These are phyloP conservation scores for Phyllosticta ampelicida DNA, from an alignment of 2,329 filamentous ascomycete species.

Conservation along the genomic window DNA sequence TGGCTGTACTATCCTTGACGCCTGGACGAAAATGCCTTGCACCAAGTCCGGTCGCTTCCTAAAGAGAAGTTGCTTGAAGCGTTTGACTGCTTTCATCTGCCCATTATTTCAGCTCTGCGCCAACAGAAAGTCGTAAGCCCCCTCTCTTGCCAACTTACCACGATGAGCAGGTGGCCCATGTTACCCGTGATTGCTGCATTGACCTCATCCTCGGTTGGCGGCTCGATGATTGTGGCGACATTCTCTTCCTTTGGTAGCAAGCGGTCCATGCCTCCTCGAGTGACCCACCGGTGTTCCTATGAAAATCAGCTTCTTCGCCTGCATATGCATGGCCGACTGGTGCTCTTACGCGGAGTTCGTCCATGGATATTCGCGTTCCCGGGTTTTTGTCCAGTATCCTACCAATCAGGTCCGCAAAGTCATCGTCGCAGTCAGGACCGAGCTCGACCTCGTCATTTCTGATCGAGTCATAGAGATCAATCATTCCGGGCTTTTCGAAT, in stretches of 20 bases:
- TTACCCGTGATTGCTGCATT: conserved; percentile 83
- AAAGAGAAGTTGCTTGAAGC: conserved; percentile 68
- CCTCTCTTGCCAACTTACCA: conserved; percentile 41
- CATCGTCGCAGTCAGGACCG: conserved; percentile 51
- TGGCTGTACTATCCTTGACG: conserved; percentile 47
- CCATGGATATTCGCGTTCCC: conserved; percentile 70
- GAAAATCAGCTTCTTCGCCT: not conserved
- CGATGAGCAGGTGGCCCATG: conserved; percentile 74
- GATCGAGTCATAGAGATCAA: conserved; percentile 87
- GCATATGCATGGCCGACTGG: not conserved
- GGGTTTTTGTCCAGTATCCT: conserved; percentile 78
- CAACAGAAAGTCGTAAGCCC: not conserved
- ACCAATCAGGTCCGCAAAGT: conserved; percentile 64
- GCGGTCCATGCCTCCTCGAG: conserved; percentile 63
- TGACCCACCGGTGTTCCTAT: conserved; percentile 90
- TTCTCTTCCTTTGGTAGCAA: conserved; percentile 78
- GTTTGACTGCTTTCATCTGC: conserved; percentile 83
- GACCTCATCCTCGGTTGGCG: conserved; percentile 82
- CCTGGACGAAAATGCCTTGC: conserved; percentile 49
- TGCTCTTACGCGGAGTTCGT: conserved; percentile 57
- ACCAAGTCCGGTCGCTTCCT: conserved; percentile 44
- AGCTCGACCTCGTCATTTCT: conserved; percentile 56
- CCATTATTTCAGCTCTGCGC: not conserved
- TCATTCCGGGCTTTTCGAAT: conserved; percentile 65
- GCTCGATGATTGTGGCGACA: conserved; percentile 65